Evolutionary conservation across 2,329 filamentous ascomycete species (phyloP).

Genomic region (Alternaria conjuncta): DNA sequence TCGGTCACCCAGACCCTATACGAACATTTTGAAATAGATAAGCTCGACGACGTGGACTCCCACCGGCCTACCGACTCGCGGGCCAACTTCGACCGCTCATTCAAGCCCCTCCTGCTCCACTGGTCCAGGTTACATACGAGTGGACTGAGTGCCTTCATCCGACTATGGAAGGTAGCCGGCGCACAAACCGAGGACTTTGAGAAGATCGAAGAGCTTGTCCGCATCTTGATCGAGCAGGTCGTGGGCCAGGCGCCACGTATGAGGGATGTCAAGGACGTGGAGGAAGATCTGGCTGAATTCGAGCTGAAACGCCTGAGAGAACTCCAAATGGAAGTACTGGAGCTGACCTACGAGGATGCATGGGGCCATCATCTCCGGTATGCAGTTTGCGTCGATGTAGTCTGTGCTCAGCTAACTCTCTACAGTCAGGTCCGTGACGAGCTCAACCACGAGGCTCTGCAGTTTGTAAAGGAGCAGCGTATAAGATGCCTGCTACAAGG

Average conservation of each 20-base stretch:
- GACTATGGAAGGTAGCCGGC: slow-evolving; percentile 89
- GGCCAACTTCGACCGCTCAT: slow-evolving; percentile 83
- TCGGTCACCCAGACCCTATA: slow-evolving; percentile 88
- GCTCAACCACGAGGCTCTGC: slow-evolving; percentile 85
- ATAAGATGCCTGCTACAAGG: slow-evolving; percentile 88
- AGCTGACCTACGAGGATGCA: slow-evolving; percentile 89
- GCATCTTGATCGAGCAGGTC: slow-evolving; percentile 88
- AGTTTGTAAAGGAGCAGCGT: slow-evolving; percentile 97
- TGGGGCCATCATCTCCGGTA: slow-evolving; percentile 86
- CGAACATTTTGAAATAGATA: slow-evolving; percentile 94
- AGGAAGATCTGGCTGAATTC: slow-evolving; percentile 86
- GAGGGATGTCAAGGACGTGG: slow-evolving; percentile 84
- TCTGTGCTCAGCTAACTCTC: slow-evolving; percentile 27
- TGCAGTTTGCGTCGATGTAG: slow-evolving; percentile 4
- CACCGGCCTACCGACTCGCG: slow-evolving; percentile 78
- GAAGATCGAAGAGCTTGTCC: slow-evolving; percentile 88
- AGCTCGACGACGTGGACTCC: slow-evolving; percentile 77
- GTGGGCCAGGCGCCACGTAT: slow-evolving; percentile 81
- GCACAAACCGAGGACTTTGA: slow-evolving; percentile 87
- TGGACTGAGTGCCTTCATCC: slow-evolving; percentile 84
- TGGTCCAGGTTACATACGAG: slow-evolving; percentile 92
- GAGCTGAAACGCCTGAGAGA: slow-evolving; percentile 80
- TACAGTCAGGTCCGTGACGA: slow-evolving; percentile 82
- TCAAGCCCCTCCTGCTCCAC: slow-evolving; percentile 85
- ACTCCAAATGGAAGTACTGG: slow-evolving; percentile 91